Evolutionary conservation across 2,329 filamentous ascomycete species (phyloP).

Genomic region (Teratosphaeria nubilosa): DNA sequence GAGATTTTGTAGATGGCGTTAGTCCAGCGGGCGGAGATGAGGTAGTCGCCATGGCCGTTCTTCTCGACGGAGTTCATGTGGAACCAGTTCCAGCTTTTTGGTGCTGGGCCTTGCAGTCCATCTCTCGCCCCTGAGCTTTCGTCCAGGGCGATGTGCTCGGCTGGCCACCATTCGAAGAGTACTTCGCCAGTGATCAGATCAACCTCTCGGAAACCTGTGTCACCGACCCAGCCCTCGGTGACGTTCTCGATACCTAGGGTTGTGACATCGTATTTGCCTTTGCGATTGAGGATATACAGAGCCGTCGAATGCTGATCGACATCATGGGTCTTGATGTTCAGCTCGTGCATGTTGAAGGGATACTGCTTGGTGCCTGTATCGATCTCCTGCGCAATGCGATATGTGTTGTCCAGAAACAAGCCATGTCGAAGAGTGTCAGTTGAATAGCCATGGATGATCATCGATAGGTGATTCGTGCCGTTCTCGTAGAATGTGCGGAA

Average conservation of each 20-base stretch:
- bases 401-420: slow-evolving; percentile 6
- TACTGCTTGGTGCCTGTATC: neutral
- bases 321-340: slow-evolving; percentile 18
- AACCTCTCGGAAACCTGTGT: slow-evolving; percentile 17
- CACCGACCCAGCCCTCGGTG: slow-evolving; percentile 1
- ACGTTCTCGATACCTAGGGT: neutral
- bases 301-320: slow-evolving; percentile 21
- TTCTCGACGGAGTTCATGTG: slow-evolving; percentile 33
- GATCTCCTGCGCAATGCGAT: slow-evolving; percentile 1
- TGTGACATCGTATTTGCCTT: slow-evolving; percentile 19
- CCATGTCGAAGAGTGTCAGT: slow-evolving; percentile 1
- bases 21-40: slow-evolving; percentile 30
- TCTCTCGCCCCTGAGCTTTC: slow-evolving; percentile 18
- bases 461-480: slow-evolving; percentile 1
- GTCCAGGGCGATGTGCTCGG: slow-evolving; percentile 23
- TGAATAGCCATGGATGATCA: slow-evolving; percentile 3
- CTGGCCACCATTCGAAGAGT: slow-evolving; percentile 28
- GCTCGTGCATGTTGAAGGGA: slow-evolving; percentile 29
- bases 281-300: slow-evolving; percentile 13
- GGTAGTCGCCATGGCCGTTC: slow-evolving; percentile 27
- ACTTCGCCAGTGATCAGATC: slow-evolving; percentile 23
- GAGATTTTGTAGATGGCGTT: slow-evolving; percentile 30
- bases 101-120: neutral
- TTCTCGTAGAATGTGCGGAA: neutral
- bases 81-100: slow-evolving; percentile 6